Base-by-base conservation (phyloP, 768 basidiomycete genomes). In the Trametes punicea region DNA sequence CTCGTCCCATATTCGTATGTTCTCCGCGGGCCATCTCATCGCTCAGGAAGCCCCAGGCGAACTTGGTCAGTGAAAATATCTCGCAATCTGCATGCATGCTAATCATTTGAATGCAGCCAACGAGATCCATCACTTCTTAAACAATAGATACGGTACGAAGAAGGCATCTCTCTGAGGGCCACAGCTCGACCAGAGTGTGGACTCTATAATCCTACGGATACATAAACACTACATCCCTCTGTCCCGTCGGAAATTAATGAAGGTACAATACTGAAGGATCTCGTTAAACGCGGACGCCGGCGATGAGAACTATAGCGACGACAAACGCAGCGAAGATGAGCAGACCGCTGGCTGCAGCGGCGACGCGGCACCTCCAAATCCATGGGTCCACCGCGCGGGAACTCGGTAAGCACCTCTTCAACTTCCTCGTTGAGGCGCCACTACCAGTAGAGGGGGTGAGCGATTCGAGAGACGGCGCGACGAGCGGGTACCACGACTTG, bases 261-360 rank as follows among this genome's bases (percentile, higher is more conserved):
- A n/a, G n/a, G n/a, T n/a, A n/a, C n/a, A n/a, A n/a, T n/a, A n/a
- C n/a, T n/a, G n/a, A n/a, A n/a, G n/a, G n/a, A n/a, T 38, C 36
- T 18, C 41, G 36, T 46, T 20, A 53, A 34, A 51, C 33, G 13
- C 59, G 49, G 5, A 57, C 52, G 5, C 59, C 62, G 6, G 56
- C 63, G 11, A 57, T 55, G 40, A 64, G 50, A 15, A 64, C 26
- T 15, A 86, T 61, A 20, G 77, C 73, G 33, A 73, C 80, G 38
- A 87, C 75, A 59, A 84, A 77, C 4, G 78, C 84, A 1, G 66
- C 55, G 18, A 67, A 25, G 2, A 80, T 78, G 74, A 75, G 71
- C 61, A 73, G 73, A 71, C 72, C 86, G 66, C 76, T 86, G 73
- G 67, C 76, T 71, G 83, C 81, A 72, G 65, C 86, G 65, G 76